phyloP scores from a whole-genome alignment of 2,329 filamentous ascomycete species.

The Aspergillus awamori region DNA sequence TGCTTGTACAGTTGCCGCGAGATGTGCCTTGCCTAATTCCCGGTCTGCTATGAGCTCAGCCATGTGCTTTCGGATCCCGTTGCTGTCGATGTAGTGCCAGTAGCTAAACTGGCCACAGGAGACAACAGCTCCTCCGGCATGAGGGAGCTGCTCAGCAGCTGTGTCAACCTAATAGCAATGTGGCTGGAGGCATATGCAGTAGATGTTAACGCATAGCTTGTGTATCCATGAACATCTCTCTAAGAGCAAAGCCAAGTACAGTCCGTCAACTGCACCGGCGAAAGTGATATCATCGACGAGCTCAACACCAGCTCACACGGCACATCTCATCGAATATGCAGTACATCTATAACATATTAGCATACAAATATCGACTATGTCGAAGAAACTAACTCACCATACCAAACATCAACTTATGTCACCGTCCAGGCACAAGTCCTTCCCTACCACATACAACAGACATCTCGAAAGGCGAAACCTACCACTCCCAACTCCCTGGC shows the following conservation, averaged over 20 bases:
- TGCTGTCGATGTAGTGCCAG: slow-evolving; percentile 39
- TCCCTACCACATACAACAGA: neutral
- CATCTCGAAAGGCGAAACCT: neutral
- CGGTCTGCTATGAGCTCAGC: slow-evolving; percentile 32
- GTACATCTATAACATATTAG: neutral
- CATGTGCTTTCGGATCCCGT: slow-evolving; percentile 36
- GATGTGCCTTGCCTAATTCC: slow-evolving; percentile 31
- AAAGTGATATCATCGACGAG: no score
- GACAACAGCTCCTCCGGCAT: no score
- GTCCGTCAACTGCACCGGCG: no score
- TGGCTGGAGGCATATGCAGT: no score
- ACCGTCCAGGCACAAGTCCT: neutral
- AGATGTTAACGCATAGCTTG: no score
- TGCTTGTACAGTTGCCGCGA: slow-evolving; percentile 31
- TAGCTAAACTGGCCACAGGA: slow-evolving; percentile 18
- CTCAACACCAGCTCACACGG: no score
- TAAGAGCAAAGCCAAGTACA: no score
- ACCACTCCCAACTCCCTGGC: slow-evolving; percentile 28
- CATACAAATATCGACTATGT: neutral
- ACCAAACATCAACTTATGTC: neutral
- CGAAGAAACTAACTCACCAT: neutral
- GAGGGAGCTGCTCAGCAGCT: no score
- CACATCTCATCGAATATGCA: neutral
- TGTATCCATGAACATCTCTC: no score
- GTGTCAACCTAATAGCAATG: no score